These are phyloP conservation scores for Helicocarpus griseus DNA, from an alignment of 2,329 filamentous ascomycete genomes.

Conservation along the genomic window DNA sequence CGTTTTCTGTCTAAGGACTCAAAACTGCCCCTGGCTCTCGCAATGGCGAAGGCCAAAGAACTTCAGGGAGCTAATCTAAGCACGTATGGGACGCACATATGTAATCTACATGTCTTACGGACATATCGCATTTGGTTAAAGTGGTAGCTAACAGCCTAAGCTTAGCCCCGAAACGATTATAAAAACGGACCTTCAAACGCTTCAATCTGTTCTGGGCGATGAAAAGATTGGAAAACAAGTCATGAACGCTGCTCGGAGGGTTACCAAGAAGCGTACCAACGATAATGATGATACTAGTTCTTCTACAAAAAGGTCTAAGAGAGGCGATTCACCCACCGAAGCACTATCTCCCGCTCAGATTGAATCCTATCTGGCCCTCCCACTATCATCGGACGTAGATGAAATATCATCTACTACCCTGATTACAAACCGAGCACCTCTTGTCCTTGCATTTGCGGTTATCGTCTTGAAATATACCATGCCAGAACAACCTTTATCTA, in stretches of 20 bases:
- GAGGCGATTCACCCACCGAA: conserved; percentile 6
- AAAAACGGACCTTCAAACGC: conserved; percentile 34
- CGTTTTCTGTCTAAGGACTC: conserved; percentile 50
- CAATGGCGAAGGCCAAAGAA: conserved; percentile 46
- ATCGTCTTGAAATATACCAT: conserved; percentile 68
- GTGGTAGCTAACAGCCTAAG: conserved; percentile 2
- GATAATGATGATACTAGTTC: conserved; percentile 23
- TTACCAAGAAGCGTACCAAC: conserved; percentile 45
- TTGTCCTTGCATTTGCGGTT: conserved; percentile 72
- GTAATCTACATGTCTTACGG: conserved; percentile 8
- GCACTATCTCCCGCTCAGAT: conserved; percentile 20
- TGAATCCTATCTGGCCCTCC: conserved; percentile 27
- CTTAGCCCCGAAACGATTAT: conserved; percentile 38
- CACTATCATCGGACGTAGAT: conserved; percentile 37
- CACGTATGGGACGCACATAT: conserved; percentile 22
- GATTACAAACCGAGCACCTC: conserved; percentile 69
- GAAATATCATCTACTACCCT: conserved; percentile 50
- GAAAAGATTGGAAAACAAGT: conserved; percentile 49
- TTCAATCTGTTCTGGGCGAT: conserved; percentile 40
- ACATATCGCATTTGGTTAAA: neutral
- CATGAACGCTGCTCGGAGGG: conserved; percentile 46
- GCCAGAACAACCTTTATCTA: conserved; percentile 78
- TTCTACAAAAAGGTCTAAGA: conserved; percentile 30
- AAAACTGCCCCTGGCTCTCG: conserved; percentile 45
- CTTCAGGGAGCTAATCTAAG: conserved; percentile 41